Evolutionary conservation across 2,329 filamentous ascomycete species (phyloP).

Genomic region (Microsporum audouinii): DNA sequence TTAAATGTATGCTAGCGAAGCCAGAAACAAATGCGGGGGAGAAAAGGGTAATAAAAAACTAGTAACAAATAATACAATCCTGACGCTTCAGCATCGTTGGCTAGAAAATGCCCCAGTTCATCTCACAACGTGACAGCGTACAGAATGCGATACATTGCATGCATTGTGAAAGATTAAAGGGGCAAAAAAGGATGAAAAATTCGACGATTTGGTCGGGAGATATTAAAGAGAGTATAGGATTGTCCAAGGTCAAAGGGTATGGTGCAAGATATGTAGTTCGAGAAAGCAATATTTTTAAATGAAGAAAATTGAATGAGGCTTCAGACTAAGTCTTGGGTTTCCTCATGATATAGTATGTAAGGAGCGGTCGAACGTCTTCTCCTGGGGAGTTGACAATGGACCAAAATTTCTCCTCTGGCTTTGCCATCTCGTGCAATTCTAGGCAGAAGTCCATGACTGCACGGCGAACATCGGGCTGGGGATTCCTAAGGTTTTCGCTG

Average conservation of each 20-base stretch:
- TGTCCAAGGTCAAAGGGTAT: background rate
- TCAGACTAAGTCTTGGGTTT: conserved; percentile 4
- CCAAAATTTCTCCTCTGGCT: conserved; percentile 21
- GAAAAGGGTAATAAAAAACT: background rate
- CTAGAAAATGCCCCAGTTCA: background rate
- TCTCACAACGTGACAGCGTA: background rate
- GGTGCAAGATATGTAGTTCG: background rate
- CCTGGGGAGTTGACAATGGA: conserved; percentile 22
- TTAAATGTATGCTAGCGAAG: background rate
- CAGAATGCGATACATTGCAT: background rate
- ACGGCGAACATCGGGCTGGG: conserved; percentile 29
- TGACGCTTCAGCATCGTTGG: background rate
- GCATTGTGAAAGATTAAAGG: background rate
- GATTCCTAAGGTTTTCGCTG: conserved; percentile 23
- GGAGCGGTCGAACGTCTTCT: conserved; percentile 25
- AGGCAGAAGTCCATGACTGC: conserved; percentile 28
- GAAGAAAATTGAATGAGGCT: background rate
- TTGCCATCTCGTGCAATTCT: conserved; percentile 20
- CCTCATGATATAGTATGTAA: conserved; percentile 28
- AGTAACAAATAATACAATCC: conserved; percentile 1
- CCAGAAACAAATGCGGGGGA: background rate
- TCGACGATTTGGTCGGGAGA: background rate
- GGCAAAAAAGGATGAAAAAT: background rate
- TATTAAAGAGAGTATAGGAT: background rate
- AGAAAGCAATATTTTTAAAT: background rate